A percentile compares a stretch with the other conserved stretches of the same genome.
Evolutionary conservation across 208 protist species (phyloP).

Genomic region (Jaenimonas drosophilae): DNA sequence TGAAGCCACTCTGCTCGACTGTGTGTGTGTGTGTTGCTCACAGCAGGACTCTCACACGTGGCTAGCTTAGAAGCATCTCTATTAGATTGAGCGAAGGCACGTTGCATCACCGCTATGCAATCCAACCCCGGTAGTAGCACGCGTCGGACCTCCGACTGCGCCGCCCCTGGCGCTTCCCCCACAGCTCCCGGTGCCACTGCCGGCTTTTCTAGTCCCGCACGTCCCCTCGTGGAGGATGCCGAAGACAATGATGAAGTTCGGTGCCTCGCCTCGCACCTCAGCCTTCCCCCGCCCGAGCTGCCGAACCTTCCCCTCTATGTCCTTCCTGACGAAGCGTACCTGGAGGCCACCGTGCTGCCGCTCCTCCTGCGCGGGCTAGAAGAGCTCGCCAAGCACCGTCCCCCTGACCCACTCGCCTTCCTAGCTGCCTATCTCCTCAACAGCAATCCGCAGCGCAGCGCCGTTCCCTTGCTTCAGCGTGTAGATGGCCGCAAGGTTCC

Average conservation of each 20-base stretch:
- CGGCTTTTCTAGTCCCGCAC: too few relatives aligned
- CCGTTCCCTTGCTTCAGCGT: slow-evolving; percentile 13
- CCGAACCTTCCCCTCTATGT: slow-evolving; percentile 42
- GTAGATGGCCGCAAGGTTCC: slow-evolving; percentile 17
- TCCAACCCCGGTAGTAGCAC: too few relatives aligned
- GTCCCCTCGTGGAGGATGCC: not conserved
- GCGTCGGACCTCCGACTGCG: too few relatives aligned
- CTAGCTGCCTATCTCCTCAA: slow-evolving; percentile 67
- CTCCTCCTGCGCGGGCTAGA: slow-evolving; percentile 71
- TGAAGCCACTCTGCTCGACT: too few relatives aligned
- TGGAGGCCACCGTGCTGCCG: slow-evolving; percentile 70
- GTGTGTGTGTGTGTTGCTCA: too few relatives aligned
- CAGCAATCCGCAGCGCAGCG: slow-evolving; percentile 71
- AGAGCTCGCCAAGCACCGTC: slow-evolving; percentile 47
- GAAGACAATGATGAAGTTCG: slow-evolving; percentile 1
- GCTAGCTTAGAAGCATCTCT: too few relatives aligned
- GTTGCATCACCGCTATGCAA: too few relatives aligned
- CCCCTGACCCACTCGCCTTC: slow-evolving; percentile 72
- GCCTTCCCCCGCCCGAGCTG: slow-evolving; percentile 1
- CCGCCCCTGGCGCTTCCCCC: too few relatives aligned
- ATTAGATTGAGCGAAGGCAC: too few relatives aligned
- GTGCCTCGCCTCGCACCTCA: slow-evolving; percentile 9
- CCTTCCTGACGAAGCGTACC: slow-evolving; percentile 60
- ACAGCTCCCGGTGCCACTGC: too few relatives aligned
- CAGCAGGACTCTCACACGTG: too few relatives aligned